Base-by-base conservation (phyloP, 495 filamentous ascomycete species). In the Glarea lozoyensis region DNA sequence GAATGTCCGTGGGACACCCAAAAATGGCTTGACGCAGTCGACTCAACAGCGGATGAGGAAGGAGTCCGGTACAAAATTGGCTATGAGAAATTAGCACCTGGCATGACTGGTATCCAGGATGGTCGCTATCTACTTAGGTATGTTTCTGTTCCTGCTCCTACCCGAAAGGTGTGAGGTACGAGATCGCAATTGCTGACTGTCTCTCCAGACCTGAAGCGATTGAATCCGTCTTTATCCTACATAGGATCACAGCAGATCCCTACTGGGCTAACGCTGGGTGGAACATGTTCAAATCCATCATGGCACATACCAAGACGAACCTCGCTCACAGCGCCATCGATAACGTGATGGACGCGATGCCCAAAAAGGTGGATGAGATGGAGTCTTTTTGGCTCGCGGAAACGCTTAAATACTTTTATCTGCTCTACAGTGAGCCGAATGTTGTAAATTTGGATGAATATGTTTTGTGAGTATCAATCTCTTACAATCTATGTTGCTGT, bases 371-470 rank as follows among this genome's bases (percentile, higher is more conserved):
- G 1, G 66, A 76, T 45, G 64, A 64, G 56, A 76, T 76, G 73
- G 74, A 78, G 57, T 77, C 70, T 55, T 82, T 81, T 52, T 82
- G 78, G 71, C 58, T 74, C 41, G 81, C 85, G 4, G 87, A 94
- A 62, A 92, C 88, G 13, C 64, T 94, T 47, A 98, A 96, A 57
- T 96, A 97, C 58, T 93, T 94, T 47, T 97, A 92, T 52, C 58
- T 96, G 46, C 70, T 95, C 45, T 98, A 88, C 60, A 81, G 75
- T 16, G 76, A 81, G 42, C 79, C 82, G 3, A 68, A 75, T 46
- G 58, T 79, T 37, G 62, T 89, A 20, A 81, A 70, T 60, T 61
- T 94, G 57, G 64, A 69, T 53, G 58, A 68, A 21, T 65, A 53
- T 42, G 59, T 64, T 10, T 48, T 71, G 23, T 52, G 37, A 44